Conservation (phyloP, 306 rosid genomes). For the Mimosa pudica region DNA sequence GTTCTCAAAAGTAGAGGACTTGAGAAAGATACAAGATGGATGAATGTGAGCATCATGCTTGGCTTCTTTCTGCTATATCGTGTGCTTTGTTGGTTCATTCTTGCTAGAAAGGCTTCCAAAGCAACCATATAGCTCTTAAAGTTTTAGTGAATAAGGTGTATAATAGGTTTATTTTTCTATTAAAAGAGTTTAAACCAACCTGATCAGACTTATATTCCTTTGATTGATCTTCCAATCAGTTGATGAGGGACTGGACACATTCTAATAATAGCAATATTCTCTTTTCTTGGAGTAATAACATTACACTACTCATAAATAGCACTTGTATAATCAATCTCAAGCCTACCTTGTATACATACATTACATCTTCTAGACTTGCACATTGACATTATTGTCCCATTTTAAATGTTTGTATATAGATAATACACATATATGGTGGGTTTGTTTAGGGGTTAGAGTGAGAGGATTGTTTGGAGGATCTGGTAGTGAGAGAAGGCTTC, state of each 20-base stretch:
- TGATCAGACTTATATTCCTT: too few species aligned
- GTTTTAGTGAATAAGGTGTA: too few species aligned
- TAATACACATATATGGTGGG: background rate
- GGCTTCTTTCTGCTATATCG: conserved; percentile 80
- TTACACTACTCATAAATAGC: background rate
- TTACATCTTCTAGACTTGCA: background rate
- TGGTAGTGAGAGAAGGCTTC: conserved; percentile 87
- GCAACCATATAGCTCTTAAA: conserved; percentile 44
- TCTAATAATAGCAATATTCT: background rate
- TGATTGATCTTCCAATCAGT: too few species aligned
- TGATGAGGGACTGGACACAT: too few species aligned
- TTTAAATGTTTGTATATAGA: background rate
- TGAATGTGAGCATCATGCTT: conserved; percentile 73
- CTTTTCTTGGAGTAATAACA: background rate
- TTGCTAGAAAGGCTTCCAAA: conserved; percentile 65
- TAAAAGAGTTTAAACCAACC: too few species aligned
- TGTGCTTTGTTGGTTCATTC: conserved; percentile 75
- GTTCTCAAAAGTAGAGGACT: conserved; percentile 84
- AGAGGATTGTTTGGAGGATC: conserved; percentile 44
- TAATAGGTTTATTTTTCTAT: too few species aligned
- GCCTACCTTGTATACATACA: background rate
- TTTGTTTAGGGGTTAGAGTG: conserved; percentile 35
- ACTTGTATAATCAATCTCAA: background rate
- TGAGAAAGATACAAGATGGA: conserved; percentile 70
- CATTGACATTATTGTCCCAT: background rate